Evolutionary conservation across 768 basidiomycete genomes (phyloP).

Genomic region (Leccinellum luteum): DNA sequence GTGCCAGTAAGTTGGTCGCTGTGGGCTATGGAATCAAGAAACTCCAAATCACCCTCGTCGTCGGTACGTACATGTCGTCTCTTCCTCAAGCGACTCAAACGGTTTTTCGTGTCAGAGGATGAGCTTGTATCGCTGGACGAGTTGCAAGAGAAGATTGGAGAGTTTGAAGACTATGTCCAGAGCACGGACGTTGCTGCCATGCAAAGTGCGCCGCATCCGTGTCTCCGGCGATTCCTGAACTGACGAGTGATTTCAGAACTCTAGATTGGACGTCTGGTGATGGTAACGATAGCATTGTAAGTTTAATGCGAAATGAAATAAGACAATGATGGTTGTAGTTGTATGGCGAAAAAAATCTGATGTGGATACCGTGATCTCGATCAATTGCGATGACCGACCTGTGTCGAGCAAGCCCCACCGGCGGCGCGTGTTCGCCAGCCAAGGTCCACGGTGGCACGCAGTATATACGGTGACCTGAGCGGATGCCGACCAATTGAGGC

Average conservation of each 20-base stretch:
- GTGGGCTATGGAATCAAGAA: slow-evolving; percentile 95
- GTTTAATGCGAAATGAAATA: slow-evolving; percentile 4
- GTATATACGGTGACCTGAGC: slow-evolving; percentile 22
- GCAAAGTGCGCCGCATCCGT: slow-evolving; percentile 60
- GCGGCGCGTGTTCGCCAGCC: neutral
- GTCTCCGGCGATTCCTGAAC: neutral
- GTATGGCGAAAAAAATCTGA: slow-evolving; percentile 1
- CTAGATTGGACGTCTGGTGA: slow-evolving; percentile 2
- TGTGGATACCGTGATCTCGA: slow-evolving; percentile 4
- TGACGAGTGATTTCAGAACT: slow-evolving; percentile 21
- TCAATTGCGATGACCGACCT: neutral
- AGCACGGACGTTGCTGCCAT: slow-evolving; percentile 90
- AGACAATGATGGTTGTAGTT: slow-evolving; percentile 8
- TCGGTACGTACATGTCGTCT: slow-evolving; percentile 39
- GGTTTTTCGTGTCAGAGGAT: slow-evolving; percentile 62
- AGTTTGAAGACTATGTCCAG: slow-evolving; percentile 87
- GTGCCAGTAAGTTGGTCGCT: slow-evolving; percentile 86
- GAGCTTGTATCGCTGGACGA: slow-evolving; percentile 92
- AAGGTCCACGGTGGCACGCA: neutral
- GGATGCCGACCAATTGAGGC: slow-evolving; percentile 7
- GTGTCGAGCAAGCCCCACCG: neutral
- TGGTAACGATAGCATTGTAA: slow-evolving; percentile 4
- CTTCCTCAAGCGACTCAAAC: neutral
- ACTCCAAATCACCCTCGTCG: slow-evolving; percentile 69
- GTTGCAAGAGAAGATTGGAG: slow-evolving; percentile 85